A percentile compares a stretch with the other conserved stretches of the same genome.
These are phyloP conservation scores for Tolypocladium ophioglossoides DNA, from an alignment of 2,329 filamentous ascomycete species.

Conservation along the genomic window DNA sequence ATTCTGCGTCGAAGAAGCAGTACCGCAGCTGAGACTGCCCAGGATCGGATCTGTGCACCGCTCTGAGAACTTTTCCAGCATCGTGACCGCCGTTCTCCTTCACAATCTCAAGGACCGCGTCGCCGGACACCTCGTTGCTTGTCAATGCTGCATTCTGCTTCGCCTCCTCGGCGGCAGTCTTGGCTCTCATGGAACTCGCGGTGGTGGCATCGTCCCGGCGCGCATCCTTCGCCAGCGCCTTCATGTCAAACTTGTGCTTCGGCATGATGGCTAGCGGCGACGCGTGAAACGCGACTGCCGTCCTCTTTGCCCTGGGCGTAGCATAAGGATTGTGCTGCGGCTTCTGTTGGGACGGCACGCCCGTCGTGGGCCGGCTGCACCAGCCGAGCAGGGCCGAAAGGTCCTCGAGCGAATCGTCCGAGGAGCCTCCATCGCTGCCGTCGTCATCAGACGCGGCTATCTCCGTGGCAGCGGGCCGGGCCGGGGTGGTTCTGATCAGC, in stretches of 20 bases:
- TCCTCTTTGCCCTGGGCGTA: conserved; percentile 38
- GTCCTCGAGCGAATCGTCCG: conserved; percentile 48
- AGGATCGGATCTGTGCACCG: conserved; percentile 39
- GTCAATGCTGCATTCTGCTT: conserved; percentile 2
- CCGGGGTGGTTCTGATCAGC: conserved; percentile 15
- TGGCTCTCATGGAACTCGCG: conserved; percentile 38
- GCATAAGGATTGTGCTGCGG: conserved; percentile 14
- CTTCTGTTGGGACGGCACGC: conserved; percentile 1
- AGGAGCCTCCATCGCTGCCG: conserved; percentile 41
- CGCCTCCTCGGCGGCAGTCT: conserved; percentile 19
- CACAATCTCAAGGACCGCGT: conserved; percentile 19
- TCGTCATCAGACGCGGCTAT: conserved; percentile 66
- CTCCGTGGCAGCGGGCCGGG: conserved; percentile 20
- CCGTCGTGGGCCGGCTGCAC: conserved; percentile 8
- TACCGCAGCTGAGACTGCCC: conserved; percentile 25
- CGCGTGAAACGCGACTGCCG: conserved; percentile 25
- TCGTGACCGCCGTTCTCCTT: conserved; percentile 29
- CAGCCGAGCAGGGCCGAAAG: conserved; percentile 26
- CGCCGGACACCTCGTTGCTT: conserved; percentile 10
- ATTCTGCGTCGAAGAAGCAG: conserved; percentile 38
- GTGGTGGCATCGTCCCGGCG: conserved; percentile 48
- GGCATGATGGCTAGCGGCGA: conserved; percentile 41
- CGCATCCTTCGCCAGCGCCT: conserved; percentile 49
- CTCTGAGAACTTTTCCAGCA: conserved; percentile 33
- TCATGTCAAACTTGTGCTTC: conserved; percentile 54